Evolutionary conservation across 257 asterid genomes (phyloP).

Genomic region (Solanum peruvianum): DNA sequence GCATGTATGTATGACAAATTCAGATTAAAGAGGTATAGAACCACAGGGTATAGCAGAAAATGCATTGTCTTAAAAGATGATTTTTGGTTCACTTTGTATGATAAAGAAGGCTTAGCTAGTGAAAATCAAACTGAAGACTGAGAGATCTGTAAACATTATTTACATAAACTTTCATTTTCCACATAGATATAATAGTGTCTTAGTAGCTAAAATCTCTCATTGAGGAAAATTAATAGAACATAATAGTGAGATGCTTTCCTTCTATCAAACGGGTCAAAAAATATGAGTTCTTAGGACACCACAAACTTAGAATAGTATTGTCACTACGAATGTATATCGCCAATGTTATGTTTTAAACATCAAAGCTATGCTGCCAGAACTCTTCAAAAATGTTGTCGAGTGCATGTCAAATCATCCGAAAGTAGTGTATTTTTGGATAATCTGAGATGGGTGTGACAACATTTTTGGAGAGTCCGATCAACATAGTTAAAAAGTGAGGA

Average conservation of each 20-base stretch:
- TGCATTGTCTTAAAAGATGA: neutral
- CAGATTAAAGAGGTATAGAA: no score
- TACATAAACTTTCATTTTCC: neutral
- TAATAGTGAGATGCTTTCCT: neutral
- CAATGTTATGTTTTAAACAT: no score
- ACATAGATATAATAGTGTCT: neutral
- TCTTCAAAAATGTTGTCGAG: neutral
- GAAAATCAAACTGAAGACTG: neutral
- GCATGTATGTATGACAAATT: no score
- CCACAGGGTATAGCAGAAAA: no score
- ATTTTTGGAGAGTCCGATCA: neutral
- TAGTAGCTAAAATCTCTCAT: neutral
- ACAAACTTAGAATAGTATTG: neutral
- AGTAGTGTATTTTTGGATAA: neutral
- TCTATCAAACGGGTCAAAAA: neutral
- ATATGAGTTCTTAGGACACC: neutral
- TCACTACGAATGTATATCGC: neutral
- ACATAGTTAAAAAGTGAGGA: neutral
- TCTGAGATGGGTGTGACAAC: neutral
- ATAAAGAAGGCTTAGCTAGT: neutral
- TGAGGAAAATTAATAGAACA: neutral
- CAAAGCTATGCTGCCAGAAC: neutral
- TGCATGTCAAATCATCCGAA: neutral
- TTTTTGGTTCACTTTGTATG: neutral
- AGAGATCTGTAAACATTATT: neutral